A percentile compares a stretch with the other conserved stretches of the same genome.
These are phyloP conservation scores for Globisporangium emineosum DNA, from an alignment of 352 stramenopile species.

Conservation along the genomic window DNA sequence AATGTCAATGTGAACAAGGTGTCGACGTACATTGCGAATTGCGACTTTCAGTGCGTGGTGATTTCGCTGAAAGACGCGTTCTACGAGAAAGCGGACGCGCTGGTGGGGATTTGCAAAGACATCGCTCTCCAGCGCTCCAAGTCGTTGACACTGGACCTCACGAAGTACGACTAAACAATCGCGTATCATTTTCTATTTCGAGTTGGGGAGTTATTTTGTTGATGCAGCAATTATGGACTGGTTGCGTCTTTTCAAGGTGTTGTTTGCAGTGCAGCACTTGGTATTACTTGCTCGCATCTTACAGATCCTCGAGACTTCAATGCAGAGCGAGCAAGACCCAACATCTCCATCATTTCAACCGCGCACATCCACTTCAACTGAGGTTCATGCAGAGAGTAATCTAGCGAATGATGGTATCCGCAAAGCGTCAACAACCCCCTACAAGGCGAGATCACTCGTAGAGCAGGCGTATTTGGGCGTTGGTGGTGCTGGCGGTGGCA, in stretches of 20 bases:
- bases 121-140: slow-evolving; percentile 68
- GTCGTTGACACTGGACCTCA: slow-evolving; percentile 82
- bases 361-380: not conserved
- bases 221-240: not conserved
- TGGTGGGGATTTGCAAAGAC: slow-evolving; percentile 92
- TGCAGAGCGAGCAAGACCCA: not conserved
- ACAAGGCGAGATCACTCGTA: not conserved
- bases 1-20: slow-evolving; percentile 99
- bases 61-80: slow-evolving; percentile 99
- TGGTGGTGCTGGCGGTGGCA: not conserved
- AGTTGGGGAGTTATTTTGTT: slow-evolving; percentile 3
- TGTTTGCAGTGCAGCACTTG: not conserved
- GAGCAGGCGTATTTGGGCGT: slow-evolving; percentile 6
- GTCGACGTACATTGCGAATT: slow-evolving; percentile 95
- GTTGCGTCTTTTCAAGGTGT: not conserved
- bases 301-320: not conserved
- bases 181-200: not conserved
- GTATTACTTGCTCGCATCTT: no score
- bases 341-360: not conserved
- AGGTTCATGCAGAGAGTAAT: not conserved
- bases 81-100: slow-evolving; percentile 92
- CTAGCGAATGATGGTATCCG: not conserved
- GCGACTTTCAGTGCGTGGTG: slow-evolving; percentile 97
- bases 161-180: slow-evolving; percentile 41
- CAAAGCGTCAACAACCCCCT: not conserved